phyloP scores from a whole-genome alignment of 1,139 yeast genomes.

The Williopsis jadinii region DNA sequence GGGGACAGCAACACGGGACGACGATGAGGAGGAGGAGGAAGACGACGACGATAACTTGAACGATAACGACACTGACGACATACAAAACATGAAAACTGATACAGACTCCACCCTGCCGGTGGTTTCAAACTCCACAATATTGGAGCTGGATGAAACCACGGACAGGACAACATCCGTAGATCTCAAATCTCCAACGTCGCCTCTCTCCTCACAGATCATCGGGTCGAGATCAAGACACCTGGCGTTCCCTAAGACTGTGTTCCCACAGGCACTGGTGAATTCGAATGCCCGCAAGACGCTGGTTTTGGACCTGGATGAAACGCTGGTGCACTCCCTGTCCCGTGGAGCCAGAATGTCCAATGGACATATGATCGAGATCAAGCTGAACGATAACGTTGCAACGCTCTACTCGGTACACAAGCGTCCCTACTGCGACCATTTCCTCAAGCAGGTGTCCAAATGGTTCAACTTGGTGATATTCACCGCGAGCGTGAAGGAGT shows the following conservation, averaged over 20 bases:
- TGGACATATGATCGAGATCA: constrained; percentile 81
- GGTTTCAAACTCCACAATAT: constrained; percentile 9
- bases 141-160: constrained; percentile 19
- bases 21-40: neutral
- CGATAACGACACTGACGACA: constrained; percentile 2
- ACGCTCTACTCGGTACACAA: constrained; percentile 87
- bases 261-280: constrained; percentile 36
- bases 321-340: constrained; percentile 83
- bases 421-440: constrained; percentile 85
- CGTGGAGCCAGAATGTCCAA: constrained; percentile 51
- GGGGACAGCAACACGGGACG: too few species aligned
- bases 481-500: constrained; percentile 91
- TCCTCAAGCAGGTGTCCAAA: constrained; percentile 65
- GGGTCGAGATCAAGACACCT: constrained; percentile 10
- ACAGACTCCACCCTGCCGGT: too few species aligned
- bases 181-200: constrained; percentile 49
- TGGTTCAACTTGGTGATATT: constrained; percentile 90
- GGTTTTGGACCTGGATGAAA: constrained; percentile 87
- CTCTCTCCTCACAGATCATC: constrained; percentile 14
- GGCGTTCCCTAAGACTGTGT: constrained; percentile 30
- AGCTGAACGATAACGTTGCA: constrained; percentile 49
- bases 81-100: too few species aligned
- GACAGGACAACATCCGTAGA: constrained; percentile 23
- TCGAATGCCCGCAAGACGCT: constrained; percentile 55
- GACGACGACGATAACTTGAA: constrained; percentile 3